These are phyloP conservation scores for Elymus sibiricus DNA, from an alignment of 176 grass and related monocot genomes.

Conservation along the genomic window DNA sequence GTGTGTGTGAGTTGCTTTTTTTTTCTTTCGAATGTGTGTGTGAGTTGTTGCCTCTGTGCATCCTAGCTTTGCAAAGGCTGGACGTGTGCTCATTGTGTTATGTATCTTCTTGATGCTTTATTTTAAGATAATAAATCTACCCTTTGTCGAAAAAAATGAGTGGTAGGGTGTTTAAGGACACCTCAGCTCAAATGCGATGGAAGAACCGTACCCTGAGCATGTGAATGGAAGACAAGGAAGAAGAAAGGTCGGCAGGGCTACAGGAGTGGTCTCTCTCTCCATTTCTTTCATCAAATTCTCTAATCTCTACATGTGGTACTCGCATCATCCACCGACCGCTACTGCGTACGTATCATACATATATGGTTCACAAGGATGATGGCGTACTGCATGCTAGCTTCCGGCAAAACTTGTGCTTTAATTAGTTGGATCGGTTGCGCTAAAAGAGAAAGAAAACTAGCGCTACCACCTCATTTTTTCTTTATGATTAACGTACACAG, in stretches of 20 bases:
- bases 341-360: neutral
- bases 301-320: neutral
- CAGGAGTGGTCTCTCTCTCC: neutral
- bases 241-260: neutral
- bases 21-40: too few species aligned
- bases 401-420: neutral
- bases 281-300: too few species aligned
- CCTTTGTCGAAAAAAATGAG: neutral
- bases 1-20: too few species aligned
- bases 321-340: neutral
- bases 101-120: too few species aligned
- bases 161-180: neutral
- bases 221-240: neutral
- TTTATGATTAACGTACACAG: slow-evolving; percentile 1
- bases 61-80: too few species aligned
- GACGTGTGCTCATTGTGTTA: too few species aligned
- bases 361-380: neutral
- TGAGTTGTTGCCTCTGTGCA: too few species aligned
- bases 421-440: neutral
- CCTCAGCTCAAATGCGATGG: neutral
- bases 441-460: neutral
- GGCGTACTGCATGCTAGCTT: neutral
- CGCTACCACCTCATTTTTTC: neutral
- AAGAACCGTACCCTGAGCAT: neutral
- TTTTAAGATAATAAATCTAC: too few species aligned